Conservation (phyloP, 345 rosid species). For the Aegle marmelos region DNA sequence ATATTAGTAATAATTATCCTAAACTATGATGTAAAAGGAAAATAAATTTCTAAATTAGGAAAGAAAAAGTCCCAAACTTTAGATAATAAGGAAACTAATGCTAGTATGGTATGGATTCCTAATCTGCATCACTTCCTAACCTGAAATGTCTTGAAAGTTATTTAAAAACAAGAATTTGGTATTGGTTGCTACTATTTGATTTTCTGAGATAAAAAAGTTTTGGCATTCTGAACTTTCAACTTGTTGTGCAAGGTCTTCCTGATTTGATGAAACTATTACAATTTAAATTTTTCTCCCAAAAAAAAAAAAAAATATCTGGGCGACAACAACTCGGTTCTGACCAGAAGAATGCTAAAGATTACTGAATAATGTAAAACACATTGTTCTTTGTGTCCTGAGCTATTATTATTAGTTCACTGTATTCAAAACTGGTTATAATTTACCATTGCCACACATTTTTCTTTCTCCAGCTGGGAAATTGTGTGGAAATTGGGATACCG, state of each 20-base stretch:
- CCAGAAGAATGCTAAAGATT: background rate
- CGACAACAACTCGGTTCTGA: background rate
- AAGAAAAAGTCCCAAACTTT: no score
- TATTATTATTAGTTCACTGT: background rate
- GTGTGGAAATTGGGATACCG: conserved; percentile 94
- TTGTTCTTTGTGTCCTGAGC: background rate
- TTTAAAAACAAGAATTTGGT: background rate
- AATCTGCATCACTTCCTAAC: no score
- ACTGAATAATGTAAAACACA: background rate
- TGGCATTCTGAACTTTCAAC: background rate
- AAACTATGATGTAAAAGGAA: no score
- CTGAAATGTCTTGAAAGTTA: background rate
- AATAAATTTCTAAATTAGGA: no score
- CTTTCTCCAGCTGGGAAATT: conserved; percentile 69
- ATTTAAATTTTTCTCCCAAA: no score
- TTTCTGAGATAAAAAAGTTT: background rate
- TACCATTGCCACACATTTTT: background rate
- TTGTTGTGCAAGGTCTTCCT: background rate
- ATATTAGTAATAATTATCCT: no score
- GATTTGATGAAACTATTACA: background rate
- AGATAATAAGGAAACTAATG: no score
- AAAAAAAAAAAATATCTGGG: background rate
- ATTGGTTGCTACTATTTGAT: background rate
- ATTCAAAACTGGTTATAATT: background rate
- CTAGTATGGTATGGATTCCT: no score